Base-by-base conservation (phyloP, 2,329 filamentous ascomycete species). In the Botrytis medusae region DNA sequence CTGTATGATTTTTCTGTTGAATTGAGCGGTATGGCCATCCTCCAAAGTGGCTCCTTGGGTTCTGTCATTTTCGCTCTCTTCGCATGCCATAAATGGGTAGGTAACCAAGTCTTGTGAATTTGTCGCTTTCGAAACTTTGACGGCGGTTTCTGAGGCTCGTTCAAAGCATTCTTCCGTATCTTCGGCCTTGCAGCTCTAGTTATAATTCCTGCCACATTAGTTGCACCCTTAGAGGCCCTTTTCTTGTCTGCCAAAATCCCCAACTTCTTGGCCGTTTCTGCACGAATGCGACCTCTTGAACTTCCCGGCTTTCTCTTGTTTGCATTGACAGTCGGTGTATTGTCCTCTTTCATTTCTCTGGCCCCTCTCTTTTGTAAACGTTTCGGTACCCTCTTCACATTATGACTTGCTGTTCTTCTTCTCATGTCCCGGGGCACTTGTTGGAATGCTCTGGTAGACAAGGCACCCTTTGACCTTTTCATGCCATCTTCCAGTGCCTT, bases 1-100 rank as follows among this genome's bases (percentile, higher is more conserved):
- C 96, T 87, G 81, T 98, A 98, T 69, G 92, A 91, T 84, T 99
- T 99, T 80, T 94, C 91, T 42, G 92, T 97, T 0, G 95, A 94
- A 7, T 93, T 94, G 76, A 97, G 82, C 0, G 95, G 94, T 37
- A 98, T 85, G 0, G 93, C 90, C 82, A 98, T 97, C 59, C 94
- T 89, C 96, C 96, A 99, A n/a, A 96, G 83, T 4, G 93, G 92
- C 62, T 92, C 87, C 67, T 88, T 91, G 0, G 93, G 92, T 12
- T 89, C 87, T 0, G 94, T 94, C 93, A 99, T 97, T 74, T 89
- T 92, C 34, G 96, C 94, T 74, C 96, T 87, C 82, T 99, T 99
- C 3, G 95, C 91, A 83, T 97, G 95, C 88, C 93, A 99, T 76
- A 97, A 84, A 82, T 99, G 96, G 10, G 96, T 98, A 0, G 96